Evolutionary conservation across 352 stramenopile species (phyloP).

Genomic region (Globisporangium nunn): DNA sequence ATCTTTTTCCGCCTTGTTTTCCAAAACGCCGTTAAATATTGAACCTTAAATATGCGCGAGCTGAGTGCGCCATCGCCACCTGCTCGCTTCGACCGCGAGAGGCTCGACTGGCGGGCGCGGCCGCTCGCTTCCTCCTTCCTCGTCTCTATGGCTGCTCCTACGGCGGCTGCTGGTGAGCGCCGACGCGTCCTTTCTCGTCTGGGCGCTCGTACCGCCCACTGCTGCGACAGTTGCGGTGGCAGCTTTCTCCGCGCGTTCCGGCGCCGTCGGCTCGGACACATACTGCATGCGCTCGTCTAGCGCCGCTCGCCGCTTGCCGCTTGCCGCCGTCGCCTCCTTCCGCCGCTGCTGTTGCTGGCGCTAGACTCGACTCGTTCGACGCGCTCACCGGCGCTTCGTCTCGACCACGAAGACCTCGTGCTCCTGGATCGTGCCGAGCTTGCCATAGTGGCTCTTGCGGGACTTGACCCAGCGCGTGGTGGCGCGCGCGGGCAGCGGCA

Average conservation of each 20-base stretch:
- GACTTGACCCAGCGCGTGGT: conserved; percentile 58
- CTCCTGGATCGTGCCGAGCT: conserved; percentile 64
- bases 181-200: not conserved
- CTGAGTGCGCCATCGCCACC: not conserved
- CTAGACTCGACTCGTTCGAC: not conserved
- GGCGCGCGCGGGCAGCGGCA: conserved; percentile 41
- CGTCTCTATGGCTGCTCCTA: not conserved
- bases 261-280: not conserved
- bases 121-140: not conserved
- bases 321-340: not conserved
- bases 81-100: conserved; percentile 3
- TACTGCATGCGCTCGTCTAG: not conserved
- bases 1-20: not conserved
- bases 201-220: not conserved
- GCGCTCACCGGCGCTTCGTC: conserved; percentile 48
- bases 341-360: not conserved
- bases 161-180: not conserved
- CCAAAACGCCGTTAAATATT: not conserved
- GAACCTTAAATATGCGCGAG: not conserved
- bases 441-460: conserved; percentile 54
- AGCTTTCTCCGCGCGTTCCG: not conserved
- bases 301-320: not conserved
- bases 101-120: not conserved
- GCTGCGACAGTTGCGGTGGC: not conserved
- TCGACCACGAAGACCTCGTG: conserved; percentile 59